These are phyloP conservation scores for Ceratobasidium sp. DNA, from an alignment of 1,284 basidiomycete genomes.

Conservation along the genomic window DNA sequence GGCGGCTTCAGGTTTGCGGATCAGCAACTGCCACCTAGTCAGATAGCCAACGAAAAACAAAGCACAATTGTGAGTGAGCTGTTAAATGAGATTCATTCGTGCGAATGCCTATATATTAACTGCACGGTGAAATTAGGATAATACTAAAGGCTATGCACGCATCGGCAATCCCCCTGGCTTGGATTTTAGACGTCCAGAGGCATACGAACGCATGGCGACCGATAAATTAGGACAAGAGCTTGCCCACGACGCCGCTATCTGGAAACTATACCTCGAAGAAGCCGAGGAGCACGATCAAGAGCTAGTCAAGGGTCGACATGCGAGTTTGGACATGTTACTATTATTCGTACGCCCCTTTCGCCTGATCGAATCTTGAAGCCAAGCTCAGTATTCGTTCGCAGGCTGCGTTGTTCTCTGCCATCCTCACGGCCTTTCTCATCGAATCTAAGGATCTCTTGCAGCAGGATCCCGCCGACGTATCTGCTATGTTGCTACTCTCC, in stretches of 20 bases:
- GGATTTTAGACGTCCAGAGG: not conserved
- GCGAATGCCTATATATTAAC: not conserved
- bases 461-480: conserved; percentile 6
- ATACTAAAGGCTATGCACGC: not conserved
- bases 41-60: not conserved
- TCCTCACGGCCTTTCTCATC: conserved; percentile 41
- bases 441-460: conserved; percentile 22
- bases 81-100: not conserved
- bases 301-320: conserved; percentile 16
- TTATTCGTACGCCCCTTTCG: not conserved
- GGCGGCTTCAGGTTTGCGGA: not conserved
- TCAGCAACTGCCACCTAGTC: not conserved
- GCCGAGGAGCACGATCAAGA: conserved; percentile 28
- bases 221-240: conserved; percentile 27
- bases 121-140: not conserved
- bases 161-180: not conserved
- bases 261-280: conserved; percentile 18
- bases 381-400: not conserved
- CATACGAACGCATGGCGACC: not conserved
- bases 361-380: not conserved
- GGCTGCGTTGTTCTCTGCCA: conserved; percentile 37
- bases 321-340: conserved; percentile 24
- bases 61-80: not conserved
- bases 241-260: conserved; percentile 9
- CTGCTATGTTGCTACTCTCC: not conserved